These are phyloP conservation scores for Globisporangium iwayamae DNA, from an alignment of 352 stramenopile species.

Conservation along the genomic window DNA sequence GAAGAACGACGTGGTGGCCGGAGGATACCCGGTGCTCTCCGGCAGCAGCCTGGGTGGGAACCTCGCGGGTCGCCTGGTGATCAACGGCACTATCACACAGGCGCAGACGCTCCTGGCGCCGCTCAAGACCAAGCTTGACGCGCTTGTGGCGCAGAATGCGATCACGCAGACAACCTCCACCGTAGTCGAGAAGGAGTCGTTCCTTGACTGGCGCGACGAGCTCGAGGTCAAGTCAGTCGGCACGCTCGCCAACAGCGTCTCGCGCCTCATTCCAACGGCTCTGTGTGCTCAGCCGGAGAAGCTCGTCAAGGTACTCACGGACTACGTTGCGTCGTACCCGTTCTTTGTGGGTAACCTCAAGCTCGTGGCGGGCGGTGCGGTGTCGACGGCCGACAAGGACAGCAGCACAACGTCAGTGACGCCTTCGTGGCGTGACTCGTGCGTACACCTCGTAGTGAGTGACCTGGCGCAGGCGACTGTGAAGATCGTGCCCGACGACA, in stretches of 20 bases:
- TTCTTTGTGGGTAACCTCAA: constrained; percentile 1
- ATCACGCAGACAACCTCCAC: background rate
- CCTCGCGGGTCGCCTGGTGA: background rate
- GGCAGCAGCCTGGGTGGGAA: background rate
- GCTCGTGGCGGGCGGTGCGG: constrained; percentile 4
- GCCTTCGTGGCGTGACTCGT: constrained; percentile 9
- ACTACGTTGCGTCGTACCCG: background rate
- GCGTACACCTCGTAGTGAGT: constrained; percentile 5
- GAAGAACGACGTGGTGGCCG: background rate
- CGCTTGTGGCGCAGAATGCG: background rate
- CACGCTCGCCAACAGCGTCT: constrained; percentile 1
- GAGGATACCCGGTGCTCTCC: constrained; percentile 1
- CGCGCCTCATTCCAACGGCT: constrained; percentile 2
- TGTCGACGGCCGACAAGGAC: constrained; percentile 8
- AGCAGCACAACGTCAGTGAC: constrained; percentile 1
- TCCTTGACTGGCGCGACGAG: constrained; percentile 5
- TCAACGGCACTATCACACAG: background rate
- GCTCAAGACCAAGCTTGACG: background rate
- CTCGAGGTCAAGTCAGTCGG: background rate
- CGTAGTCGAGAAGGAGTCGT: background rate
- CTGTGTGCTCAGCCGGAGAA: background rate
- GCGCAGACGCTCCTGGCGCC: background rate
- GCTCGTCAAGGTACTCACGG: constrained; percentile 6
- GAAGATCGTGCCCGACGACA: background rate
- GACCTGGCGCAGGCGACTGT: background rate